Base-by-base conservation (phyloP, 2,329 filamentous ascomycete species). In the Teratosphaeria gauchensis region DNA sequence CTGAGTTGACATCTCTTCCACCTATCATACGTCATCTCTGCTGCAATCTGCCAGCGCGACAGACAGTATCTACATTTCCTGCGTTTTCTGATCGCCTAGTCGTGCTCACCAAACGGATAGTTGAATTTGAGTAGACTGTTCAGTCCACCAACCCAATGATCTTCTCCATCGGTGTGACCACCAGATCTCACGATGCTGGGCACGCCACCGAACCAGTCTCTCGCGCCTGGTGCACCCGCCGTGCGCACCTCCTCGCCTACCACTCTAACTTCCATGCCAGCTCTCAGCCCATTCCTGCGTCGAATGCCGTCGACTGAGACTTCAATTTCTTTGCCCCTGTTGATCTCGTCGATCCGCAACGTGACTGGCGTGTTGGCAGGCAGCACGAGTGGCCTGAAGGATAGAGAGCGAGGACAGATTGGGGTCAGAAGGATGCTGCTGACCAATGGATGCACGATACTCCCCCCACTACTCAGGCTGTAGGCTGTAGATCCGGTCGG, bases 71-170 rank as follows among this genome's bases (percentile, higher is more conserved):
- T 48, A n/a, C 42, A 8, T 21, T 8, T 8, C 14, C 6, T 11
- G 38, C 14, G 12, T 6, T 46, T 19, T 4, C 19, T 9, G n/a
- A 9, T 1, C n/a, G 4, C 21, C 32, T 38, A 64, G 19, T 61
- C 57, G 48, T 79, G 79, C 67, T 88, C 87, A 0, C 94, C 94
- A 78, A 97, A 97, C 0, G 92, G 92, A 75, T 96, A 90, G 73
- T 99, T 99, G 72, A 97, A 99, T 77, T 99, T 99, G 66, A 99
- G 76, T 68, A 97, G 72, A 9, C 90, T 90, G 70, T 96, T 99
- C 69, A 99, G 75, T 0, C 94, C 92, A 0, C 92, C 92, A 2
- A 99, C 92, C 94, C 94, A 99, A 19, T 92, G 90, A 73, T 97
- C 92, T 68, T 96, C 90, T 28, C 80, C 78, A 56, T 69, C 78